Base-by-base conservation (phyloP, 306 rosid genomes). In the Delonix regia region DNA sequence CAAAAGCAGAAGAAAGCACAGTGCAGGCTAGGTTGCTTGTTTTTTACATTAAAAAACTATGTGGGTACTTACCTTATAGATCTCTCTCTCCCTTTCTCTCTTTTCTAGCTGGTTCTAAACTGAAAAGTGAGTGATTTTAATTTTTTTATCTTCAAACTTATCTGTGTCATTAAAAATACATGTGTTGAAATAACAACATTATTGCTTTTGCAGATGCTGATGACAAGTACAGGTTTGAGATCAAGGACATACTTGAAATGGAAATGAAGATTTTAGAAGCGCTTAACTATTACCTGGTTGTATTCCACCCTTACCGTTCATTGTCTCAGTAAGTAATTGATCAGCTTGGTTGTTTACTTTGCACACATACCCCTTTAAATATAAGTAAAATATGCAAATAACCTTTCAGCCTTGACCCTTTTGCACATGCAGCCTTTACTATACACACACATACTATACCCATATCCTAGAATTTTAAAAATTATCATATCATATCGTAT, bases 251-350 rank as follows among this genome's bases (percentile, higher is more conserved):
- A 75, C 97, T 94, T 76, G 97, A 92, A 87, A 94, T 94, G 99
- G 97, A 94, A 87, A 94, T 94, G 97, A 94, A 92, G 91, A 81
- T 94, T 80, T 81, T 94, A 81, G 99, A 94, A 89, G 99, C 97
- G 27, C 91, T 94, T 75, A 85, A 94, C 82, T 94, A 92, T 83
- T 94, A 92, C 78, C 77, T 94, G 72, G 99, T 94, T 86, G 90
- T 94, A 75, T 94, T 89, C 86, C 99, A 94, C 82, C 98, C 97
- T 22, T 94, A 94, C 79, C 94, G 92, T 11, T 89, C 98, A 45
- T 84, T 94, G 73, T 90, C 97, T 69, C 91, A 91, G 99, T 94
- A 85, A 86, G 98, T 88, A 79, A 74, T 78, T 73, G 48, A 66
- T 76, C 62, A 51, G 16, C 33, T n/a, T 68, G 36, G n/a, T 68